Conservation (phyloP, 2,329 filamentous ascomycete species). For the Sphaerulina vaccinii region DNA sequence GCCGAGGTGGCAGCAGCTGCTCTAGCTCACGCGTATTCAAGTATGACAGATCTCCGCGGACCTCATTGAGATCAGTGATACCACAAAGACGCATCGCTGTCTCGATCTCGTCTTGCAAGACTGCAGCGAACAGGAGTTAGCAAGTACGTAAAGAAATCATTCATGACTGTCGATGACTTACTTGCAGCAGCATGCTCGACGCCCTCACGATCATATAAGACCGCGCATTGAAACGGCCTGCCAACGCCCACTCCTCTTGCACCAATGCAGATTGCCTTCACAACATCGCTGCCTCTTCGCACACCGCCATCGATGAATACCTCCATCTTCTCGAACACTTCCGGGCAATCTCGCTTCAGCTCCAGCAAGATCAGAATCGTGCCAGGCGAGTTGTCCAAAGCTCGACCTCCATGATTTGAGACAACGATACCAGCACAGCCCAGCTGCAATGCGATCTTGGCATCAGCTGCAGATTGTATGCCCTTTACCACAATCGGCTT, state of each 20-base stretch:
- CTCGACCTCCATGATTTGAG: slow-evolving; percentile 54
- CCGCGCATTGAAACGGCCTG: slow-evolving; percentile 58
- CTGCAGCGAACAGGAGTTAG: slow-evolving; percentile 27
- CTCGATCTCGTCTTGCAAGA: slow-evolving; percentile 59
- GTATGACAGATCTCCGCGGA: slow-evolving; percentile 56
- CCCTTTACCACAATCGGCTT: slow-evolving; percentile 55
- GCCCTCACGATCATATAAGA: slow-evolving; percentile 59
- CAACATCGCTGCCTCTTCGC: slow-evolving; percentile 62
- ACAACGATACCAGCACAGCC: slow-evolving; percentile 51
- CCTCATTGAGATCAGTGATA: slow-evolving; percentile 59
- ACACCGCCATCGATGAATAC: slow-evolving; percentile 66
- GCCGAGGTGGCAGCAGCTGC: slow-evolving; percentile 45
- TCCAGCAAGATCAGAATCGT: slow-evolving; percentile 62
- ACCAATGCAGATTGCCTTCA: slow-evolving; percentile 66
- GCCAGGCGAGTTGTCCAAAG: slow-evolving; percentile 51
- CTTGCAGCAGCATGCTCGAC: slow-evolving; percentile 54
- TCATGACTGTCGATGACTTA: slow-evolving; percentile 40
- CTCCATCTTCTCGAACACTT: slow-evolving; percentile 60
- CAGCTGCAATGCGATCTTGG: slow-evolving; percentile 42
- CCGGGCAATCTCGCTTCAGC: slow-evolving; percentile 59
- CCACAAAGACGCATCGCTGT: slow-evolving; percentile 67
- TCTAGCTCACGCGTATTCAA: slow-evolving; percentile 57
- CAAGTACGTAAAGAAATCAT: neutral
- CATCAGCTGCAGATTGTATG: slow-evolving; percentile 44
- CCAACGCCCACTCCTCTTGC: slow-evolving; percentile 63